These are phyloP conservation scores for Pseudogymnoascus sp. DNA, from an alignment of 2,329 filamentous ascomycete species.

Conservation along the genomic window DNA sequence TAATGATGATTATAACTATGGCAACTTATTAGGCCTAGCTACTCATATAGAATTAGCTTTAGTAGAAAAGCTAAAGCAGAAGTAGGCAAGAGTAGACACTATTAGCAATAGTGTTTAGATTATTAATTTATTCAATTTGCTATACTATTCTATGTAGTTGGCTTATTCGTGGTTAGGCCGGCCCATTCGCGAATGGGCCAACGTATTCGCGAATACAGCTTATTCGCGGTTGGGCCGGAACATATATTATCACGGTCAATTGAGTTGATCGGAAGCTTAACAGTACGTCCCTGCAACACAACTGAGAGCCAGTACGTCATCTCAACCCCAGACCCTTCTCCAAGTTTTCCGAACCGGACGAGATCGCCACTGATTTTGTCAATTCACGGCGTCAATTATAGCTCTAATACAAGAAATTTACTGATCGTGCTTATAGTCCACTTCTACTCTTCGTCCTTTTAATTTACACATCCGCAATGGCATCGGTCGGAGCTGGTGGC, in stretches of 20 bases:
- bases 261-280: not conserved
- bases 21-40: no score
- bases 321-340: not conserved
- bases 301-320: not conserved
- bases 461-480: conserved; percentile 17
- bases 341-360: not conserved
- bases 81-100: no score
- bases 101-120: no score
- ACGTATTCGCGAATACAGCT: no score
- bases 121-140: no score
- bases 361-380: not conserved
- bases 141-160: no score
- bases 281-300: not conserved
- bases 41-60: no score
- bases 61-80: no score
- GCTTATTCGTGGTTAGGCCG: no score
- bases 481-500: conserved; percentile 27
- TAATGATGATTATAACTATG: no score
- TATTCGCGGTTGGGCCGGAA: no score
- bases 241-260: not conserved
- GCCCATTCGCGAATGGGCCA: no score
- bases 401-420: not conserved
- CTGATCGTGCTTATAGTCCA: not conserved
- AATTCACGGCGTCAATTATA: not conserved
- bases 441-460: not conserved